Evolutionary conservation across 495 filamentous ascomycete genomes (phyloP).

Genomic region (Aspergillus diversus): DNA sequence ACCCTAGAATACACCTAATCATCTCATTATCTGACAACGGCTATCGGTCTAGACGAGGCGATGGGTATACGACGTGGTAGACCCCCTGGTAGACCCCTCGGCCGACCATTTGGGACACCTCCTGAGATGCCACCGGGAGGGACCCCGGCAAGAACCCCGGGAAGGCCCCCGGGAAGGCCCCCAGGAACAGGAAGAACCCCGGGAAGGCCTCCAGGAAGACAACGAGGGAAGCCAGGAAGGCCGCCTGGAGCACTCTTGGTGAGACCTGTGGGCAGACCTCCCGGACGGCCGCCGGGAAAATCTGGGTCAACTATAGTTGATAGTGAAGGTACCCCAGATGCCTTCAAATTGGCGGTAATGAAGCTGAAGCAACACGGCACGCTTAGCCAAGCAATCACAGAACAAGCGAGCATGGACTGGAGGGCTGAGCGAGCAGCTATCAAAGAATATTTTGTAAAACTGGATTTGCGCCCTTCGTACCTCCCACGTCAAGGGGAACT

Average conservation of each 20-base stretch:
- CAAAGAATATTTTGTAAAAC: conserved; percentile 34
- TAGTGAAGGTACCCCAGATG: conserved; percentile 56
- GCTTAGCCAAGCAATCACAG: conserved; percentile 49
- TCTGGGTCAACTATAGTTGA: conserved; percentile 12
- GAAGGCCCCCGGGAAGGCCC: conserved; percentile 18
- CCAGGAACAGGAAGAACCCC: conserved; percentile 19
- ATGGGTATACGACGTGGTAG: conserved; percentile 30
- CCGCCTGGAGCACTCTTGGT: background rate
- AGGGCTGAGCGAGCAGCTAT: conserved; percentile 46
- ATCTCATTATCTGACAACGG: background rate
- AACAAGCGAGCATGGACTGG: conserved; percentile 59
- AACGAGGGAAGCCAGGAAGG: background rate
- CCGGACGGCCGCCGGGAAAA: conserved; percentile 22
- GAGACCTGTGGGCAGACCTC: conserved; percentile 3
- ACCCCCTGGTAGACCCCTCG: conserved; percentile 9
- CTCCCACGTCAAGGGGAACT: conserved; percentile 60
- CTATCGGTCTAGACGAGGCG: background rate
- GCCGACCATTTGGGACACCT: background rate
- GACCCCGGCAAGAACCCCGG: conserved; percentile 7
- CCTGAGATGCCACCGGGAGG: conserved; percentile 2
- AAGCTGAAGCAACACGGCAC: conserved; percentile 45
- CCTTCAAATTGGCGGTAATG: conserved; percentile 51
- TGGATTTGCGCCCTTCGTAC: conserved; percentile 51
- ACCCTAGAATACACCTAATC: background rate
- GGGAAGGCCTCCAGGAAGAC: conserved; percentile 21